A percentile compares a stretch with the other conserved stretches of the same genome.
phyloP scores from a whole-genome alignment of 1,284 basidiomycete genomes.

The Agaricales sp. region DNA sequence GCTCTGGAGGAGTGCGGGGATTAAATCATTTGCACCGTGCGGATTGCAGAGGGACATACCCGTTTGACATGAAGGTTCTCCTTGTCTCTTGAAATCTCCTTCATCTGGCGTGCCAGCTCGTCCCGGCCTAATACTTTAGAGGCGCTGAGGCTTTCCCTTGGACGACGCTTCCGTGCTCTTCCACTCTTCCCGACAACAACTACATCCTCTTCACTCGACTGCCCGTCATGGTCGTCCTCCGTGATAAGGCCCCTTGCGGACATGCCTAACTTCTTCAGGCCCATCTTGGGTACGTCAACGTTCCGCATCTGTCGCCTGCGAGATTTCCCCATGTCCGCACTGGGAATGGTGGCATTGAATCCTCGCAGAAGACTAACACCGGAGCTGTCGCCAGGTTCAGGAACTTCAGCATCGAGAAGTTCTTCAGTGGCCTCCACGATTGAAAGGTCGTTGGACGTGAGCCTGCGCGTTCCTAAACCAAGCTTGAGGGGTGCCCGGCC shows the following conservation, averaged over 20 bases:
- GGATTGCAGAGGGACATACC: conserved; percentile 37
- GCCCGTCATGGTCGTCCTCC: conserved; percentile 47
- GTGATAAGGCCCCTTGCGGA: conserved; percentile 65
- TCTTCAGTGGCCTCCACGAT: conserved; percentile 77
- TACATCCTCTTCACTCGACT: conserved; percentile 61
- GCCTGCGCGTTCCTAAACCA: conserved; percentile 49
- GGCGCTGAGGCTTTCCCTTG: conserved; percentile 59
- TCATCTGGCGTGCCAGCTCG: conserved; percentile 71
- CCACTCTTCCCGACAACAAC: conserved; percentile 38
- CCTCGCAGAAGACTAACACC: conserved; percentile 74
- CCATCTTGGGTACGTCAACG: conserved; percentile 67
- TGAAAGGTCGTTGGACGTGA: conserved; percentile 75
- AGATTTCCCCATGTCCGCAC: conserved; percentile 66
- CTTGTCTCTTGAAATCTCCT: conserved; percentile 82
- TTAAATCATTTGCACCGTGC: conserved; percentile 3
- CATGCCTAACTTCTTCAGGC: conserved; percentile 72
- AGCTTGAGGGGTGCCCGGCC: conserved; percentile 65
- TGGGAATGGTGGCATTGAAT: conserved; percentile 88
- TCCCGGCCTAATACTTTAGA: conserved; percentile 69
- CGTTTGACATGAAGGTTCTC: conserved; percentile 81
- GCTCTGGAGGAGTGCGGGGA: conserved; percentile 36
- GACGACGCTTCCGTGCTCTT: conserved; percentile 41
- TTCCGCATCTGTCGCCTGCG: conserved; percentile 73
- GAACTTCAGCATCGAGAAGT: conserved; percentile 63
- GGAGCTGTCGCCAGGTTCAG: conserved; percentile 53